Percentiles rank a stretch among this genome's conserved stretches.
Conservation (phyloP, 2,329 filamentous ascomycete species). For the Pseudogymnoascus sp. region DNA sequence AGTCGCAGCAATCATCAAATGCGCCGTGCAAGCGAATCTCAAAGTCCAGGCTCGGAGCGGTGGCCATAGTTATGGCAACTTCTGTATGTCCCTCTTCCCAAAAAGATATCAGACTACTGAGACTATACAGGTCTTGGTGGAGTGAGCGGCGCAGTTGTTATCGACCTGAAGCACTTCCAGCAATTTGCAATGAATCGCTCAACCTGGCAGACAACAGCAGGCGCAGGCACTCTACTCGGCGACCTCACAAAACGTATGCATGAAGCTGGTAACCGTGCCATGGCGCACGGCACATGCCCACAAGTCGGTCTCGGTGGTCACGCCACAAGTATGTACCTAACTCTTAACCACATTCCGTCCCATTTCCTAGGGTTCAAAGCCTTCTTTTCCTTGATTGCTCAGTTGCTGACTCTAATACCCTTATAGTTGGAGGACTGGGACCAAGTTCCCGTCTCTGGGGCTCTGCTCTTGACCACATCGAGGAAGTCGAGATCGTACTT, state of each 20-base stretch:
- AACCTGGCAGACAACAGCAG: conserved; percentile 47
- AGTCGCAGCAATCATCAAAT: conserved; percentile 38
- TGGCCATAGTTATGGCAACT: conserved; percentile 46
- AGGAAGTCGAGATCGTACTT: conserved; percentile 39
- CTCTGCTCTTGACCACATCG: conserved; percentile 40
- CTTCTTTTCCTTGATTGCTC: neutral
- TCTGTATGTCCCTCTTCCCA: conserved; percentile 20
- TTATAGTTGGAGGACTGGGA: conserved; percentile 33
- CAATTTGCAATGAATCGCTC: conserved; percentile 43
- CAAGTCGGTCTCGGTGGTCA: conserved; percentile 52
- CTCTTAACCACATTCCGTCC: conserved; percentile 25
- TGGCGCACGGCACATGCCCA: conserved; percentile 52
- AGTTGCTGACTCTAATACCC: conserved; percentile 26
- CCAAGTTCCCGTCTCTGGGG: conserved; percentile 41
- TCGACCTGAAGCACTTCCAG: conserved; percentile 47
- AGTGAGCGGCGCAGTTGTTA: conserved; percentile 40
- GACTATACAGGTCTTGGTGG: conserved; percentile 37
- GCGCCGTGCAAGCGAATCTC: conserved; percentile 33
- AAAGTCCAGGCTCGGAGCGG: conserved; percentile 44
- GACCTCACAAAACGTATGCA: conserved; percentile 44
- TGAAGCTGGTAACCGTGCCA: conserved; percentile 44
- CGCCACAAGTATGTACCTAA: conserved; percentile 40
- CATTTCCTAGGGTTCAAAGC: conserved; percentile 25
- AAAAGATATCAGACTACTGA: neutral
- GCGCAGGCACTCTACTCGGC: conserved; percentile 44